Evolutionary conservation across 1,284 basidiomycete genomes (phyloP).

Genomic region (Omphalotus olearius): DNA sequence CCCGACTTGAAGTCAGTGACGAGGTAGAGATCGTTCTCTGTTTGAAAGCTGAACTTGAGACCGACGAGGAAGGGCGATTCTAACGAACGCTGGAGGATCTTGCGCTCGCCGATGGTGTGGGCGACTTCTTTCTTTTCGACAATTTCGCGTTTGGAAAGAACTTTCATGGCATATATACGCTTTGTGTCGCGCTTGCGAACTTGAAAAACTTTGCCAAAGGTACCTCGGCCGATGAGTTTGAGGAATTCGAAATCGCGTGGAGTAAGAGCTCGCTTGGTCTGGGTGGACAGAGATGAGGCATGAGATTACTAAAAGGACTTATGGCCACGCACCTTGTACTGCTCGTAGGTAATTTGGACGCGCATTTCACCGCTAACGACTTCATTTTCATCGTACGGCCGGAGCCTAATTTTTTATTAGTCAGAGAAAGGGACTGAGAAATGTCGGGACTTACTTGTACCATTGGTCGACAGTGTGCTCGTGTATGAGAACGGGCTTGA

Average conservation of each 20-base stretch:
- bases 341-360: conserved; percentile 92
- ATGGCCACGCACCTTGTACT: conserved; percentile 66
- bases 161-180: conserved; percentile 99
- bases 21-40: conserved; percentile 92
- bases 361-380: conserved; percentile 89
- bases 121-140: conserved; percentile 99
- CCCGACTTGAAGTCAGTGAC: conserved; percentile 99
- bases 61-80: conserved; percentile 98
- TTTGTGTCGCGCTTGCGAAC: conserved; percentile 97
- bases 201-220: conserved; percentile 99
- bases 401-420: conserved; percentile 49
- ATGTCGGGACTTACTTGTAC: conserved; percentile 70
- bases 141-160: conserved; percentile 98
- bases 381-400: conserved; percentile 61
- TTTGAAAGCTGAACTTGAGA: conserved; percentile 98
- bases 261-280: conserved; percentile 80
- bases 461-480: conserved; percentile 97
- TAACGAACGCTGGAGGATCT: conserved; percentile 93
- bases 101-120: conserved; percentile 98
- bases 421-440: background rate
- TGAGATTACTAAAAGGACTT: background rate
- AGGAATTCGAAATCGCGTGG: conserved; percentile 98
- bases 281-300: conserved; percentile 8
- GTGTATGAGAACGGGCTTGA: conserved; percentile 86
- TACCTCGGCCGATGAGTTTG: conserved; percentile 97